phyloP scores from a whole-genome alignment of 1,284 basidiomycete species.

The Paramarasmius palmivorus region DNA sequence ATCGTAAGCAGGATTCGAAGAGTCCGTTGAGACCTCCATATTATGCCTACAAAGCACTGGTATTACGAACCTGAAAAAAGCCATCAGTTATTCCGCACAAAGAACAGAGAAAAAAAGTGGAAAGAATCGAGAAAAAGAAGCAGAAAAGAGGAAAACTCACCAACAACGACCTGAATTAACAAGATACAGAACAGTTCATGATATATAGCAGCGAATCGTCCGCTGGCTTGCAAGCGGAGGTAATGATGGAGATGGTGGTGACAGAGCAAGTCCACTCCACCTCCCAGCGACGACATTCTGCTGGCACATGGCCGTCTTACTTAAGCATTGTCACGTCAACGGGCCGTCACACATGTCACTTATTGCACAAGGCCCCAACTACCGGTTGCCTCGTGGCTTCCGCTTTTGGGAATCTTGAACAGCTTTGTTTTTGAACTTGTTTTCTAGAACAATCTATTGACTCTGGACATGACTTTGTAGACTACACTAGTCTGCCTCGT shows the following conservation, averaged over 20 bases:
- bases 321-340: not conserved
- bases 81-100: conserved; percentile 5
- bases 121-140: conserved; percentile 8
- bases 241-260: not conserved
- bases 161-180: conserved; percentile 20
- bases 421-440: not conserved
- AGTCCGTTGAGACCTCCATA: conserved; percentile 12
- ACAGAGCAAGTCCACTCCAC: not conserved
- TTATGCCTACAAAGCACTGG: conserved; percentile 14
- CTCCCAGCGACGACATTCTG: not conserved
- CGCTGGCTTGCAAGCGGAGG: conserved; percentile 4
- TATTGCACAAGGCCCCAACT: not conserved
- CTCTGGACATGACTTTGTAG: not conserved
- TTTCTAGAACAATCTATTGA: not conserved
- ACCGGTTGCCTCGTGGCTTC: not conserved
- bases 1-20: conserved; percentile 10
- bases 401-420: not conserved
- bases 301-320: not conserved
- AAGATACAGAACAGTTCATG: conserved; percentile 16
- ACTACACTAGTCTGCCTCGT: not conserved
- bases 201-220: conserved; percentile 8
- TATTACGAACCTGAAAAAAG: conserved; percentile 13
- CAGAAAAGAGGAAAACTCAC: conserved; percentile 10
- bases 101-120: conserved; percentile 4
- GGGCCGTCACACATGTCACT: not conserved